Base-by-base conservation (phyloP, 2,329 filamentous ascomycete species). In the Ascosphaera pollenicola region DNA sequence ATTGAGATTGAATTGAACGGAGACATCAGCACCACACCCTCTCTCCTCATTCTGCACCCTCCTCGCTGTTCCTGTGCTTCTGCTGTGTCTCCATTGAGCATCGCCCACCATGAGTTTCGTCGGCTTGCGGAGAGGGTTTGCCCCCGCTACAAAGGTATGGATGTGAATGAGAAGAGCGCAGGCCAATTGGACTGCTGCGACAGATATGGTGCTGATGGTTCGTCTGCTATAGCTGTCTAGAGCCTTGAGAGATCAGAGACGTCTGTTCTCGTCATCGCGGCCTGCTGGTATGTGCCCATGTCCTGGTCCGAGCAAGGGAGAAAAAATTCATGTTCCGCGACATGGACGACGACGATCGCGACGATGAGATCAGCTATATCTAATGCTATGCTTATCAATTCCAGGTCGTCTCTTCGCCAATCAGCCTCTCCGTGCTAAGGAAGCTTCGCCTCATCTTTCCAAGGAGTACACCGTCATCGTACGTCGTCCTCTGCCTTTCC, bases 381-480 rank as follows among this genome's bases (percentile, higher is more conserved):
- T 28, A 28, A 28, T n/a, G n/a, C n/a, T n/a, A n/a, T n/a, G n/a
- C 11, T 8, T 11, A 15, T n/a, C 38, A 15, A 36, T 17, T 10
- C 18, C 51, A 84, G 81, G 83, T 54, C 76, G 78, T 59, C 81
- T 95, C 57, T 80, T 92, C 58, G 75, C 79, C 51, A 87, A 78
- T 61, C 73, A 75, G 50, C 81, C 82, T 48, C 69, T 95, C 48
- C 77, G 84, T 59, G 89, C 87, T 42, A 93, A 91, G 68, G 85
- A 94, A 67, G 85, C 85, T 24, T 81, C 81, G 46, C 76, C 81
- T 37, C 81, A 82, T 56, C 71, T 93, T 52, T 80, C 76, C 61
- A 77, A 69, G 61, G 89, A 93, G 63, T 95, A 98, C 61, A 80
- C 84, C 38, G 81, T 98, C 52, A 85, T 98, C 60, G 79, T 82